Evolutionary conservation across 179 eudicot species (phyloP), one percentile per base, ranked within the genome.

Genomic region (Drosera spatulata): DNA sequence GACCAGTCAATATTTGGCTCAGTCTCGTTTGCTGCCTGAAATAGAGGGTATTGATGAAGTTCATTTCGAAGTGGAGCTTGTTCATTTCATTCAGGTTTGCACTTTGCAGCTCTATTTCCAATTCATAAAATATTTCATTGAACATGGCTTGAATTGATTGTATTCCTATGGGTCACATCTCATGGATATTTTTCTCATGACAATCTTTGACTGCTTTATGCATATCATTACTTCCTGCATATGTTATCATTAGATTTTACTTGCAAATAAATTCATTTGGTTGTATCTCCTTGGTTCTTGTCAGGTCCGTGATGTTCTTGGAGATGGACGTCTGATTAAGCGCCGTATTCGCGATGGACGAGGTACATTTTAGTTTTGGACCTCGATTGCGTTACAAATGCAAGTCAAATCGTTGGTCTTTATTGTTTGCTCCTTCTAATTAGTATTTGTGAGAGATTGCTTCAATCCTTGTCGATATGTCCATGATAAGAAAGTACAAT

Each of bases 251-350:
- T 2, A 46, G 11, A 46, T 46, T 46, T 46, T 46, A 46, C 50
- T 6, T 3, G 11, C 10, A 4, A 46, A 2, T 46, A 46, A 46
- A 46, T 46, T 46, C 10, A 42, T 49, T 37, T 11, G 15, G n/a
- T 45, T 12, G 1, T 58, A 9, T 39, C 41, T 10, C 13, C n/a
- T 64, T 52, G 13, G 56, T 55, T 56, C 51, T 61, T 41, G 66
- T 51, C 78, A 94, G 99, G 99, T 94, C 59, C 85, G 97, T 1
- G 99, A 94, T 66, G 87, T 94, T 75, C 99, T 94, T 69, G 99
- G 99, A 64, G 99, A 94, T 85, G 97, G 99, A 50, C 91, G 99
- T 44, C 73, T 94, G 67, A 94, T 94, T 13, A 94, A 94, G 70
- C 87, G 99, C n/a, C 94, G 99, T 52, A 66, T 94, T 49, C 82